Conservation (phyloP, 345 rosid genomes). For the Geranium brycei region DNA sequence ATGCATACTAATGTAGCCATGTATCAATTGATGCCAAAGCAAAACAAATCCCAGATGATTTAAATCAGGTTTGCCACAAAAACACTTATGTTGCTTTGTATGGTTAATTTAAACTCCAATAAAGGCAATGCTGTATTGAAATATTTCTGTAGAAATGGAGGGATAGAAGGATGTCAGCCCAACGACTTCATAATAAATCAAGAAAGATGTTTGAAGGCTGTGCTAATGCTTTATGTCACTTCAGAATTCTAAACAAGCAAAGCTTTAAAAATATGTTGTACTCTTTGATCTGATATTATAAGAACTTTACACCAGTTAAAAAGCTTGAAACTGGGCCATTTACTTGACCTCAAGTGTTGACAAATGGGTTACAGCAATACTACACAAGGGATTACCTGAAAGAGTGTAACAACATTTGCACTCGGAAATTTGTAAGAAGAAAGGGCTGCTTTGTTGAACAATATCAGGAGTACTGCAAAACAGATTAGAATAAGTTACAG, state of each 20-base stretch:
- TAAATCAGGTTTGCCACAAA: neutral
- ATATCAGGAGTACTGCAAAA: slow-evolving; percentile 65
- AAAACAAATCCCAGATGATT: neutral
- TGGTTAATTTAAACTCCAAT: neutral
- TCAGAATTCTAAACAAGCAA: neutral
- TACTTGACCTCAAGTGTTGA: neutral
- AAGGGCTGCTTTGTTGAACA: slow-evolving; percentile 98
- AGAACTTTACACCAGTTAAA: neutral
- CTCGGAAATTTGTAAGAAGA: slow-evolving; percentile 80
- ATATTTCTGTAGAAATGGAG: neutral
- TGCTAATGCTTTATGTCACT: neutral
- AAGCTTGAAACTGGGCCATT: neutral
- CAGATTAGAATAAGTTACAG: neutral
- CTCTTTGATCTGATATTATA: neutral
- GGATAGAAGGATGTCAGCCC: neutral
- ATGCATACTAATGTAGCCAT: neutral
- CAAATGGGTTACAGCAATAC: neutral
- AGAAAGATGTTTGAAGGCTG: neutral
- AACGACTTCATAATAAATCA: neutral
- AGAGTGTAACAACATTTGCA: slow-evolving; percentile 78
- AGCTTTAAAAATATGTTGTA: neutral
- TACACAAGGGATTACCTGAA: slow-evolving; percentile 43
- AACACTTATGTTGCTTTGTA: neutral
- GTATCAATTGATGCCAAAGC: neutral
- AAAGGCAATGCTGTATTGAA: neutral